Conservation (phyloP, 2,329 filamentous ascomycete species). For the Apiospora kogelbergensis region DNA sequence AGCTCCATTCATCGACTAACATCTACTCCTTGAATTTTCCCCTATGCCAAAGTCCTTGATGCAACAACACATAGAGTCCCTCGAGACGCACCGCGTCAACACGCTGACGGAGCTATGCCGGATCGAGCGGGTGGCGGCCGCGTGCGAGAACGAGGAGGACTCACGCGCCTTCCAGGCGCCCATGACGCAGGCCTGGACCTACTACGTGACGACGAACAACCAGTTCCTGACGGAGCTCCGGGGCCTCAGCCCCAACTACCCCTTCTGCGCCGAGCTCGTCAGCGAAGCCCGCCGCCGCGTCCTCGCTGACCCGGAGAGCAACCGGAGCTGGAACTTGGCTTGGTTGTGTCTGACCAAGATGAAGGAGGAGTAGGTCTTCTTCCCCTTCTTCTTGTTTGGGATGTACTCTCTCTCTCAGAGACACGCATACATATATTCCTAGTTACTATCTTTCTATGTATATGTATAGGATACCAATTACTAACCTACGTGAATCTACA, state of each 20-base stretch:
- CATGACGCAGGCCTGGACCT: conserved; percentile 69
- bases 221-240: conserved; percentile 70
- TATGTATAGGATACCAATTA: no score
- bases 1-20: no score
- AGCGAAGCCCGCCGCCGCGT: conserved; percentile 66
- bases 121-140: conserved; percentile 68
- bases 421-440: no score
- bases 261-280: conserved; percentile 64
- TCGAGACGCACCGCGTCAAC: conserved; percentile 68
- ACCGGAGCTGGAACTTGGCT: conserved; percentile 73
- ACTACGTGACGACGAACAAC: conserved; percentile 67
- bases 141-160: conserved; percentile 59
- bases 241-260: conserved; percentile 65
- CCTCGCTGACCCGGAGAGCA: conserved; percentile 61
- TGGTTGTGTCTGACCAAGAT: conserved; percentile 72
- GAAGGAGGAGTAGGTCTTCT: conserved; percentile 60
- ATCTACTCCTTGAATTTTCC: no score
- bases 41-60: conserved; percentile 33
- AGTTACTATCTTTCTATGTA: no score
- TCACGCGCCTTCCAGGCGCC: conserved; percentile 58
- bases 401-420: no score
- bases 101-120: conserved; percentile 71
- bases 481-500: background rate
- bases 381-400: no score
- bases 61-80: conserved; percentile 59